Conservation (phyloP, 495 filamentous ascomycete species). For the Hypoxylon fuscum region DNA sequence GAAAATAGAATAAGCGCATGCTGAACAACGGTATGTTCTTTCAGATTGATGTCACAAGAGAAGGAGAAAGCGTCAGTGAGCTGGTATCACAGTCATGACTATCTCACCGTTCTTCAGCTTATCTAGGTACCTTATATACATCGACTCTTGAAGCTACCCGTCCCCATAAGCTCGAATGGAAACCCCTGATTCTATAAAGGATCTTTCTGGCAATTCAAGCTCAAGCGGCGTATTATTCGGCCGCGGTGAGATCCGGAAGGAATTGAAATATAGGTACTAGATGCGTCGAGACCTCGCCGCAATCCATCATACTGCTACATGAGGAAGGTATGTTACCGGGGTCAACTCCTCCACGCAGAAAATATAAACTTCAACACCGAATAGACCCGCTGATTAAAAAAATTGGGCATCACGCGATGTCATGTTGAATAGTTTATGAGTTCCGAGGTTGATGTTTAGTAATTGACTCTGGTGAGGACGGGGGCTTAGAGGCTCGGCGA, state of each 20-base stretch:
- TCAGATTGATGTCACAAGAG: neutral
- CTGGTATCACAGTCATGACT: neutral
- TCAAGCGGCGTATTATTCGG: too few species aligned
- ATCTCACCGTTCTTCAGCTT: neutral
- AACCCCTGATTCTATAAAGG: neutral
- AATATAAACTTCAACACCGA: neutral
- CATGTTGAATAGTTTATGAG: neutral
- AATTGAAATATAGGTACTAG: neutral
- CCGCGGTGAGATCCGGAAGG: neutral
- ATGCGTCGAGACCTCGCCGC: neutral
- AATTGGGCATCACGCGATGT: neutral
- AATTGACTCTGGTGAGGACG: too few species aligned
- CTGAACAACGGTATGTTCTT: neutral
- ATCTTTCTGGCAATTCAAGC: neutral
- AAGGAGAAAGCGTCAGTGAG: neutral
- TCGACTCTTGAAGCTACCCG: neutral
- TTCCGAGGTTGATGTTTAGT: too few species aligned
- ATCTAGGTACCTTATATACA: neutral
- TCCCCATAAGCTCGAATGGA: neutral
- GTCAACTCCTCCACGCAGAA: neutral
- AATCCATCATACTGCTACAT: neutral
- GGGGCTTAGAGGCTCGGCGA: neutral
- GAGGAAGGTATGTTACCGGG: neutral
- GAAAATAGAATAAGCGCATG: constrained; percentile 1
- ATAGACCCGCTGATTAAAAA: neutral